Base-by-base conservation (phyloP, 2,329 filamentous ascomycete genomes). In the Aspergillus neoniger region DNA sequence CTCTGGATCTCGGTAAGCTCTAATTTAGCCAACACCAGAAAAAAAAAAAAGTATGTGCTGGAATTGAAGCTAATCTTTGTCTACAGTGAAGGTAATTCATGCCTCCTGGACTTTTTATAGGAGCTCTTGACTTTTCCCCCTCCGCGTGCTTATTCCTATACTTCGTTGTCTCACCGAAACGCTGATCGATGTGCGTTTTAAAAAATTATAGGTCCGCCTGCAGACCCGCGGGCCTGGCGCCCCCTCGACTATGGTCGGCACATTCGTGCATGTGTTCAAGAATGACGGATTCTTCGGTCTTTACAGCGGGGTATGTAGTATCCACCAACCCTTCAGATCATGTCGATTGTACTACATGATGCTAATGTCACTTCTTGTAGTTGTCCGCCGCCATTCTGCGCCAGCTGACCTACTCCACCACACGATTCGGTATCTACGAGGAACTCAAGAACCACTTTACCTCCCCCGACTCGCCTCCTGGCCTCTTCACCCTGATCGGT, bases 371-470 rank as follows among this genome's bases (percentile, higher is more conserved):
- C 4, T 36, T 36, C 12, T 5, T 67, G 55, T 69, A 88, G 80
- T 87, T 98, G 61, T 96, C 93, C 2, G 95, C 95, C 67, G 95
- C 93, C 59, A 86, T 98, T 52, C 85, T 98, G 60, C 93, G 95
- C 66, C 95, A 98, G 81, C 85, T 93, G 68, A 98, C 95, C 61
- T 99, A 99, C 82, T 95, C 91, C 61, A 99, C 95, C 54, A 95
- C 92, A 39, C 91, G 95, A 52, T 99, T 99, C 80, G 95, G 92
- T 65, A 88, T 97, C 65, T 99, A 99, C 82, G 95, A 98, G 79
- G 88, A 96, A 68, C 83, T 98, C 61, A 99, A 99, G 80, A 80
- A 85, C 23, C 85, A 84, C 55, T 83, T 89, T 72, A 85, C 86
- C 39, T 80, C 83, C 3, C 75, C 82, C 12, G 75, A 74, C 12